Evolutionary conservation across 148 eudicot genomes (phyloP).

Genomic region (Suaeda aralocaspica): DNA sequence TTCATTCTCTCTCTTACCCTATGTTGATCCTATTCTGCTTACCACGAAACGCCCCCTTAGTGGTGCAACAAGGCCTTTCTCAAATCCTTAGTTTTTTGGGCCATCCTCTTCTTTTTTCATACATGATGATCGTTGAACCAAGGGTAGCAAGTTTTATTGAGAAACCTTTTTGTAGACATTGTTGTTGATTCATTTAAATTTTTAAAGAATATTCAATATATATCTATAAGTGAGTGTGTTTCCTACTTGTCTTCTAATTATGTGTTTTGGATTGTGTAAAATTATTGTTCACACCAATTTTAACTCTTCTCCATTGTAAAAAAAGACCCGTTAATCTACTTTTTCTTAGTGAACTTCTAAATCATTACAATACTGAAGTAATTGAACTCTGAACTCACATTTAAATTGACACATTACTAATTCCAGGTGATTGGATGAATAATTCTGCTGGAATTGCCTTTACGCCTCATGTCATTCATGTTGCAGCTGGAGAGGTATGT

Average conservation of each 20-base stretch:
- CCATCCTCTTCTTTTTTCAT: too few species aligned
- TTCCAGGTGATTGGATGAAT: conserved; percentile 43
- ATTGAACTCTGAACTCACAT: background rate
- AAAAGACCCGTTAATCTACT: background rate
- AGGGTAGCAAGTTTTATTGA: background rate
- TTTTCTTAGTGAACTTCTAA: background rate
- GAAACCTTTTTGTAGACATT: background rate
- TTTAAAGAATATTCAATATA: background rate
- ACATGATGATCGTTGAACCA: background rate
- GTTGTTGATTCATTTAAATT: too few species aligned
- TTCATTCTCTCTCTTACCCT: too few species aligned
- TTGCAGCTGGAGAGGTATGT: conserved; percentile 49
- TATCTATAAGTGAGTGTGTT: background rate
- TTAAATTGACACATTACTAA: background rate
- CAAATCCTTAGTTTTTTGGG: too few species aligned
- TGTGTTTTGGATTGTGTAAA: background rate
- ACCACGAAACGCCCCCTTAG: too few species aligned
- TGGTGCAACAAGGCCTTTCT: too few species aligned
- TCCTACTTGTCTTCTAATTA: background rate
- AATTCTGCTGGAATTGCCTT: conserved; percentile 47
- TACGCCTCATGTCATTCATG: conserved; percentile 44
- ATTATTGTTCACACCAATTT: background rate
- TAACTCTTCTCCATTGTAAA: too few species aligned
- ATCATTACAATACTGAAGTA: background rate
- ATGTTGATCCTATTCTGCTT: too few species aligned